Percentiles rank a stretch among this genome's conserved stretches.
Conservation (phyloP, 108 stramenopile species). For the Nitzschia putrida region DNA sequence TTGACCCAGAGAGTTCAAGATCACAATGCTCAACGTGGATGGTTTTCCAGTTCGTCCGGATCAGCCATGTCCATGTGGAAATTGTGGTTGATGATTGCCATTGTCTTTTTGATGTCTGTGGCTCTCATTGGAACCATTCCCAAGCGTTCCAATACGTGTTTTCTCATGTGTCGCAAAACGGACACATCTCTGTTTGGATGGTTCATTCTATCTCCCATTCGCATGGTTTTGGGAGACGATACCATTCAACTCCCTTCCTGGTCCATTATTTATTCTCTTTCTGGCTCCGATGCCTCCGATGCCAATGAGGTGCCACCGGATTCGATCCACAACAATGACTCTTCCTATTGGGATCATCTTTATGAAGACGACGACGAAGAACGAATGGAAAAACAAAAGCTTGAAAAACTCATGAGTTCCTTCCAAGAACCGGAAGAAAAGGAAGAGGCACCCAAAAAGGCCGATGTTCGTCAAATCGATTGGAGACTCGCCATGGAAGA, state of each 20-base stretch:
- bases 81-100: slow-evolving; percentile 25
- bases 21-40: slow-evolving; percentile 22
- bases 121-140: slow-evolving; percentile 42
- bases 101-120: slow-evolving; percentile 36
- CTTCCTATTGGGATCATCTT: slow-evolving; percentile 1
- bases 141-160: slow-evolving; percentile 32
- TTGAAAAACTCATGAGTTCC: slow-evolving; percentile 20
- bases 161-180: not conserved
- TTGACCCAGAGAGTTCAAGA: slow-evolving; percentile 55
- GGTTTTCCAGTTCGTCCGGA: not conserved
- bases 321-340: too few species aligned
- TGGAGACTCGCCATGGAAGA: slow-evolving; percentile 11
- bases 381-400: slow-evolving; percentile 28
- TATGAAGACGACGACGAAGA: slow-evolving; percentile 24
- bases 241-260: too few species aligned
- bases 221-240: too few species aligned
- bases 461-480: not conserved
- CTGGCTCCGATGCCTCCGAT: too few species aligned
- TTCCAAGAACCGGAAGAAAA: slow-evolving; percentile 3
- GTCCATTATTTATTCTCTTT: too few species aligned
- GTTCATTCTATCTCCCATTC: not conserved
- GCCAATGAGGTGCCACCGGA: too few species aligned
- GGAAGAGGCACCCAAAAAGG: not conserved
- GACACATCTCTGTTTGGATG: slow-evolving; percentile 5
- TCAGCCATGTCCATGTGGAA: slow-evolving; percentile 12